Evolutionary conservation across 2,329 filamentous ascomycete species (phyloP).

Genomic region (Fusarium euwallaceae): DNA sequence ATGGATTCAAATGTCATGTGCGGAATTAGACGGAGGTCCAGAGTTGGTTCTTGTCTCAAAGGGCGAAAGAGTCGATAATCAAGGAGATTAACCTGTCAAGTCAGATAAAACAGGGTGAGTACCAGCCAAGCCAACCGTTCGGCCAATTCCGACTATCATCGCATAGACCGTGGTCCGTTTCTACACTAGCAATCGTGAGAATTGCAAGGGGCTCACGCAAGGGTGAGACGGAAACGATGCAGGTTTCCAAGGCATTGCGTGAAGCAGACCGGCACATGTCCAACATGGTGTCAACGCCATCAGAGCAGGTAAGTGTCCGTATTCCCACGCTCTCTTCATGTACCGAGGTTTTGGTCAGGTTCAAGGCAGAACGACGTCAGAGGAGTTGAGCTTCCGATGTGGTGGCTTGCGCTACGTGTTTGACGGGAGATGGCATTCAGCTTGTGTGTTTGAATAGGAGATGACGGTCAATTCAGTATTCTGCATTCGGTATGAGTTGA

Average conservation of each 20-base stretch:
- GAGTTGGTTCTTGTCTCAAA: neutral
- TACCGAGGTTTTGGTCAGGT: neutral
- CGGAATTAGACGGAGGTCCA: neutral
- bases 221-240: conserved; percentile 7
- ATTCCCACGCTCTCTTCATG: conserved; percentile 20
- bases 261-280: conserved; percentile 9
- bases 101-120: conserved; percentile 7
- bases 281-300: conserved; percentile 33
- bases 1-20: neutral
- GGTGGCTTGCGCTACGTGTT: conserved; percentile 19
- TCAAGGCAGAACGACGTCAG: conserved; percentile 20
- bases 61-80: neutral
- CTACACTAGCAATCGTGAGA: conserved; percentile 12
- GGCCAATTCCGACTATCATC: conserved; percentile 24
- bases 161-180: neutral
- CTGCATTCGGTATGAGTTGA: neutral
- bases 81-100: neutral
- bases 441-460: neutral
- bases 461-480: neutral
- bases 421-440: conserved; percentile 8
- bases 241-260: conserved; percentile 33
- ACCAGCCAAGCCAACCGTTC: conserved; percentile 27
- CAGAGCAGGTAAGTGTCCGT: conserved; percentile 12
- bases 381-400: conserved; percentile 7
- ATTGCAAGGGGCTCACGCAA: conserved; percentile 27